Conservation (phyloP, 2,329 filamentous ascomycete species). For the Hymenoscyphus linearis region DNA sequence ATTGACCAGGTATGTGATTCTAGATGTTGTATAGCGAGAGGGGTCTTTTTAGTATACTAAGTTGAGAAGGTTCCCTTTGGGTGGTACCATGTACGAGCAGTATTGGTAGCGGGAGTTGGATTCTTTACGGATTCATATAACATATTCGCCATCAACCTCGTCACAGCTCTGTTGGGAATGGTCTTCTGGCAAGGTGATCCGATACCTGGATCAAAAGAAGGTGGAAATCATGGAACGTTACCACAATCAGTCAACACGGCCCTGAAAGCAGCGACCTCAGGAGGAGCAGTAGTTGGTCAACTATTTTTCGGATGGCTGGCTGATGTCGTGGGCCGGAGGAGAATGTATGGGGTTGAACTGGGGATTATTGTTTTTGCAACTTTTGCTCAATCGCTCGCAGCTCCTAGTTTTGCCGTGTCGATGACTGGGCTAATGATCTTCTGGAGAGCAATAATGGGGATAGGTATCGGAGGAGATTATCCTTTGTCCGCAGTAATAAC, state of each 20-base stretch:
- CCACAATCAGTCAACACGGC: constrained; percentile 64
- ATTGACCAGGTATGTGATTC: constrained; percentile 54
- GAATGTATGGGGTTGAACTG: constrained; percentile 77
- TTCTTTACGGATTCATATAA: constrained; percentile 82
- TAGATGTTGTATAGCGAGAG: not conserved
- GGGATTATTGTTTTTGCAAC: constrained; percentile 68
- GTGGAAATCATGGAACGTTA: constrained; percentile 49
- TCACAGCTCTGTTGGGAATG: constrained; percentile 66
- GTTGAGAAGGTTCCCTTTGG: constrained; percentile 45
- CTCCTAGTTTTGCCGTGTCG: constrained; percentile 54
- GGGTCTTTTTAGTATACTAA: constrained; percentile 1
- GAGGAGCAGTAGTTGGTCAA: constrained; percentile 74
- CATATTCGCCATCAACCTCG: constrained; percentile 75
- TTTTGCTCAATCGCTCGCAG: constrained; percentile 59
- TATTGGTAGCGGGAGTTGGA: constrained; percentile 72
- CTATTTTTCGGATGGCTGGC: constrained; percentile 72
- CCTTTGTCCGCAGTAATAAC: constrained; percentile 69
- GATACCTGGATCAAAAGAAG: constrained; percentile 39
- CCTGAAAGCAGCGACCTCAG: constrained; percentile 76
- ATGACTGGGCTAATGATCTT: constrained; percentile 61
- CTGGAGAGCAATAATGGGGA: constrained; percentile 72
- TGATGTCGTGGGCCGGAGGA: constrained; percentile 69
- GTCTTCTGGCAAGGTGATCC: constrained; percentile 62
- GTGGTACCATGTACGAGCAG: constrained; percentile 69
- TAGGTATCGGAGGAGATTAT: constrained; percentile 79